Conservation (phyloP, 345 rosid species). For the Heritiera littoralis region DNA sequence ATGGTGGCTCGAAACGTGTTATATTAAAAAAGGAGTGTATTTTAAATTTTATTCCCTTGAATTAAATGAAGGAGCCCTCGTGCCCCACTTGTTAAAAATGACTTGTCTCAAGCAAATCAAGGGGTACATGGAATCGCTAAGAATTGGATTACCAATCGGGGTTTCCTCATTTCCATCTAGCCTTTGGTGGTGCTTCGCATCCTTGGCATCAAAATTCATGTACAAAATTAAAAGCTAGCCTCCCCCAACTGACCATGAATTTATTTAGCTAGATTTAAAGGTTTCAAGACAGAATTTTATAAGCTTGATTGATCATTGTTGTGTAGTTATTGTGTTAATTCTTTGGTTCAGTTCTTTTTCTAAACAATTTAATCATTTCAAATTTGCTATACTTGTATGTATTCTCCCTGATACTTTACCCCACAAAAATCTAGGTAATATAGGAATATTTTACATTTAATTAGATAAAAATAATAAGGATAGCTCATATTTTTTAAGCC, state of each 20-base stretch:
- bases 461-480: too few relatives aligned
- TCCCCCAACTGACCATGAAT: background rate
- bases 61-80: background rate
- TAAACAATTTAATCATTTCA: too few relatives aligned
- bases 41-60: background rate
- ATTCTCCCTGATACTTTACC: too few relatives aligned
- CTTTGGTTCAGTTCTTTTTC: too few relatives aligned
- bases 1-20: background rate
- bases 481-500: background rate
- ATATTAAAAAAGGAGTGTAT: background rate
- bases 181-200: background rate
- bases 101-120: constrained; percentile 11
- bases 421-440: too few relatives aligned
- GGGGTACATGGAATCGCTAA: constrained; percentile 12
- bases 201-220: background rate
- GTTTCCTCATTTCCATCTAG: background rate
- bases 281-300: too few relatives aligned
- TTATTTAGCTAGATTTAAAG: too few relatives aligned
- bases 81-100: constrained; percentile 8
- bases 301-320: background rate
- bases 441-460: too few relatives aligned
- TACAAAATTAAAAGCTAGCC: background rate
- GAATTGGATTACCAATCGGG: background rate
- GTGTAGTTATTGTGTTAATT: too few relatives aligned
- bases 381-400: too few relatives aligned